A percentile compares a stretch with the other conserved stretches of the same genome.
Evolutionary conservation across 2,329 filamentous ascomycete species (phyloP).

Genomic region (Ascochyta fabae): DNA sequence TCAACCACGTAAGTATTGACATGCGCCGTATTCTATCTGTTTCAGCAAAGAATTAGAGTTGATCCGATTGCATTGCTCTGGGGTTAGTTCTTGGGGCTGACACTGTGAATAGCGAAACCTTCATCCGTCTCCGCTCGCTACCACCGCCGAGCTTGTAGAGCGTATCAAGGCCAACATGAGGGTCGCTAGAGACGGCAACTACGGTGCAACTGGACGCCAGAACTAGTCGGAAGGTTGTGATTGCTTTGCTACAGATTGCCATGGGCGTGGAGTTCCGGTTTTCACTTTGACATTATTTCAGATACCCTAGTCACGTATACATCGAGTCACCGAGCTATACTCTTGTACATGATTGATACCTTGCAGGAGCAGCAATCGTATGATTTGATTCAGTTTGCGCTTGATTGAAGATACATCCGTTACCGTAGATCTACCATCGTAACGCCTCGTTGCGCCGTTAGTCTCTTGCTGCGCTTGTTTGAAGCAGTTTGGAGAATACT

Average conservation of each 20-base stretch:
- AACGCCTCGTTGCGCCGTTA: not conserved
- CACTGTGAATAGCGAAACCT: slow-evolving; percentile 63
- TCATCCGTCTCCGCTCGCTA: slow-evolving; percentile 64
- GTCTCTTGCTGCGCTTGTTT: not conserved
- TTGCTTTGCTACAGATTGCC: not conserved
- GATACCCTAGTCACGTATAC: slow-evolving; percentile 3
- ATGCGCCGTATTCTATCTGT: not conserved
- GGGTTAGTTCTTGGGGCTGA: not conserved
- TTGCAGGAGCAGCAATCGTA: too few relatives aligned
- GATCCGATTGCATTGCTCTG: too few relatives aligned
- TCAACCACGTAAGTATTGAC: slow-evolving; percentile 70
- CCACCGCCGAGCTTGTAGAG: slow-evolving; percentile 69
- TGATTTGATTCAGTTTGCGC: too few relatives aligned
- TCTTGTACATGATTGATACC: not conserved
- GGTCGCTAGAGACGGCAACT: slow-evolving; percentile 33
- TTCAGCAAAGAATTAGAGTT: too few relatives aligned
- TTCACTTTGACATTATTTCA: not conserved
- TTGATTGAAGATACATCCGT: not conserved
- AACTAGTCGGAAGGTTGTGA: not conserved
- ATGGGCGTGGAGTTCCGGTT: not conserved
- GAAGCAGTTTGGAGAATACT: not conserved
- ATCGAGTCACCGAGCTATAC: not conserved
- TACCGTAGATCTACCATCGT: not conserved
- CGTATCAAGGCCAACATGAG: slow-evolving; percentile 73
- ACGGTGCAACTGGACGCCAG: slow-evolving; percentile 7